Evolutionary conservation across 1,284 basidiomycete genomes (phyloP).

Genomic region (Sanghuangporus baumii): DNA sequence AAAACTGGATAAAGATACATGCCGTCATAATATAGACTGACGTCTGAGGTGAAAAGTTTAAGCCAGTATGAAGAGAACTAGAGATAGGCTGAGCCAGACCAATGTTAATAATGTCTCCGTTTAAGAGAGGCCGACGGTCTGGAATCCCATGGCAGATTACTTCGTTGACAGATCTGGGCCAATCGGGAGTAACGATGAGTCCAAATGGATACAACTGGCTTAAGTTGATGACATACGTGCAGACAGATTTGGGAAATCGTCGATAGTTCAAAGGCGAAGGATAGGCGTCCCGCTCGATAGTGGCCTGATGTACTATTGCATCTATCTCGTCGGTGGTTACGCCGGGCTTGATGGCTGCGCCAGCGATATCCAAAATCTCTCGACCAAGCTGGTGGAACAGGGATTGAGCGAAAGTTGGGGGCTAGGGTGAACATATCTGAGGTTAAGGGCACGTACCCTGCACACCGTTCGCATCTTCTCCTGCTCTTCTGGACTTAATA

Average conservation of each 20-base stretch:
- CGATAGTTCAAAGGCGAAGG: conserved; percentile 94
- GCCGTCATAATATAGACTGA: conserved; percentile 68
- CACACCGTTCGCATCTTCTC: conserved; percentile 77
- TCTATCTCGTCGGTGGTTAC: conserved; percentile 96
- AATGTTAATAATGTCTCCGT: conserved; percentile 93
- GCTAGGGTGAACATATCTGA: background rate
- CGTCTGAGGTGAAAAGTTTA: conserved; percentile 35
- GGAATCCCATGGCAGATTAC: conserved; percentile 97
- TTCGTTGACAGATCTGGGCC: conserved; percentile 82
- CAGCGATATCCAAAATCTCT: conserved; percentile 89
- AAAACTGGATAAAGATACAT: conserved; percentile 20
- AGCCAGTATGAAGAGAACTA: conserved; percentile 2
- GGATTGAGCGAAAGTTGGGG: conserved; percentile 16
- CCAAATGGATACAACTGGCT: background rate
- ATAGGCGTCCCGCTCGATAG: conserved; percentile 88
- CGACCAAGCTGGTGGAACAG: conserved; percentile 61
- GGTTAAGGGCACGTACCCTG: conserved; percentile 43
- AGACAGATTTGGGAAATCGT: conserved; percentile 92
- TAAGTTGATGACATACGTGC: conserved; percentile 65
- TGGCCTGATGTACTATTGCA: conserved; percentile 91
- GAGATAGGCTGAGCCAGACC: conserved; percentile 39
- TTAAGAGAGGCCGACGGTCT: conserved; percentile 77
- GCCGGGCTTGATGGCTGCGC: conserved; percentile 80
- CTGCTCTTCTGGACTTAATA: conserved; percentile 63
- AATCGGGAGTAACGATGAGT: background rate